phyloP scores from a whole-genome alignment of 169 alveolate genomes.

The Eimeria zaria region DNA sequence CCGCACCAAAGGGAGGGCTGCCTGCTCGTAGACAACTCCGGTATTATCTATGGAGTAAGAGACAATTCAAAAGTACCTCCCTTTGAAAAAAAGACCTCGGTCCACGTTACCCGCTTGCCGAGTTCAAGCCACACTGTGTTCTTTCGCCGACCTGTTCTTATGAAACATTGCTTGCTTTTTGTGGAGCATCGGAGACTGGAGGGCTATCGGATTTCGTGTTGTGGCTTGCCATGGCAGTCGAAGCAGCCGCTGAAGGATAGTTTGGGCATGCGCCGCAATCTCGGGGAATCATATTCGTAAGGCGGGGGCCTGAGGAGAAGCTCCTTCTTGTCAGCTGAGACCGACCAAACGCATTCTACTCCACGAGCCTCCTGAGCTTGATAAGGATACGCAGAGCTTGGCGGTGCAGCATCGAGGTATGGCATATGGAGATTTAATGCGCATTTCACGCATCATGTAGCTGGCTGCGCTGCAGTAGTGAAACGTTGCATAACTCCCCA shows the following conservation, averaged over 20 bases:
- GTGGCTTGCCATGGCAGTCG: constrained; percentile 51
- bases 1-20: constrained; percentile 68
- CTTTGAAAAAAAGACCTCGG: background rate
- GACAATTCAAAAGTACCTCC: background rate
- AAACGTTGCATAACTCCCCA: background rate
- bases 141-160: background rate
- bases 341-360: constrained; percentile 67
- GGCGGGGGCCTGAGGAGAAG: constrained; percentile 21
- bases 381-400: constrained; percentile 28
- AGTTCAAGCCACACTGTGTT: background rate
- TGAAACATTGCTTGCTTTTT: background rate
- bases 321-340: constrained; percentile 51
- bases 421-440: background rate
- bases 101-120: background rate
- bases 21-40: constrained; percentile 63
- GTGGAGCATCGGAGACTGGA: background rate
- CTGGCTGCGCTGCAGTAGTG: background rate
- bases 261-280: constrained; percentile 48
- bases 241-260: constrained; percentile 76
- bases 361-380: constrained; percentile 66
- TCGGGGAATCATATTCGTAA: background rate
- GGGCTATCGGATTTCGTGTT: background rate
- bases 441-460: background rate
- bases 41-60: constrained; percentile 13
- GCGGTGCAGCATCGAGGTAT: background rate